A percentile compares a stretch with the other conserved stretches of the same genome.
phyloP scores from a whole-genome alignment of 768 basidiomycete genomes.

The Rhodosporidiobolus odoratus region DNA sequence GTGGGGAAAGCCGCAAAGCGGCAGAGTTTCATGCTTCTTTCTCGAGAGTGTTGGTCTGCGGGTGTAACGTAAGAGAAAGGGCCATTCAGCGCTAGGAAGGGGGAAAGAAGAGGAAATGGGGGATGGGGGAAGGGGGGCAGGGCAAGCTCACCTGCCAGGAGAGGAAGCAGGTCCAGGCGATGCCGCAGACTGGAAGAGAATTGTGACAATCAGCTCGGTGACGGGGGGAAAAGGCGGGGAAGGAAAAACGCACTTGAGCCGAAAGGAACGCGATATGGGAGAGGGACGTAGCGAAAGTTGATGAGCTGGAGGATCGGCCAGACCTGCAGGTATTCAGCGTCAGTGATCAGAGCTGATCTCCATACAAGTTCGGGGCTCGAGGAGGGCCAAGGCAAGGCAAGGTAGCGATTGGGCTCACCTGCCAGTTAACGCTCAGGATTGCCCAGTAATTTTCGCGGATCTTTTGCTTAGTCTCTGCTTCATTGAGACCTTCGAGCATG shows the following conservation, averaged over 20 bases:
- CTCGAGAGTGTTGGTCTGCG: no score
- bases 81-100: no score
- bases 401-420: not conserved
- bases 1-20: no score
- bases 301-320: conserved; percentile 36
- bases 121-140: no score
- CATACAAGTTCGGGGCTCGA: no score
- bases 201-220: no score
- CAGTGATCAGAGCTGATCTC: not conserved
- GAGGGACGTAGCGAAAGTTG: conserved; percentile 38
- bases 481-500: conserved; percentile 32
- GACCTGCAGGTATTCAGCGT: conserved; percentile 4
- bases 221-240: not conserved
- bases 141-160: no score
- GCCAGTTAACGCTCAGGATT: conserved; percentile 38
- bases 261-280: conserved; percentile 29
- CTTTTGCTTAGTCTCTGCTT: conserved; percentile 21
- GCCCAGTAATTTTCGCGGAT: conserved; percentile 26
- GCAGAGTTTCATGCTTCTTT: no score
- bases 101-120: no score
- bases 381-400: not conserved
- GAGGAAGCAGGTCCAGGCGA: no score
- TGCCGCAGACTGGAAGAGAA: no score
- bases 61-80: no score
- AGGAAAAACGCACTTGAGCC: conserved; percentile 20